A percentile compares a stretch with the other conserved stretches of the same genome.
phyloP scores from a whole-genome alignment of 208 protist species.

The Endotrypanum monterogeii region DNA sequence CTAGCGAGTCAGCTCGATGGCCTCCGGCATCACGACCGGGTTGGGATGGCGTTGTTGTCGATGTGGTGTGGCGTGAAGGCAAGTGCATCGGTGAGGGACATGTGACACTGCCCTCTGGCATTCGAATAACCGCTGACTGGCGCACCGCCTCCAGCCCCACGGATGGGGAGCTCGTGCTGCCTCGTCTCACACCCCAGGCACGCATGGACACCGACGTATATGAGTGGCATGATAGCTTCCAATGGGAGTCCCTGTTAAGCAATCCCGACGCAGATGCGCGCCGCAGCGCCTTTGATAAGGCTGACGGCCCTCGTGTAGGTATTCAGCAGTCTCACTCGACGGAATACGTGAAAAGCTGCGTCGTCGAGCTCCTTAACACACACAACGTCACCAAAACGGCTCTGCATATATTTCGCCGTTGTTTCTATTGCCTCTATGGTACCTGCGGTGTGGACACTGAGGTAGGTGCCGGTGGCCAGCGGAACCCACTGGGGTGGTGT shows the following conservation, averaged over 20 bases:
- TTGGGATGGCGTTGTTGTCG: constrained; percentile 52
- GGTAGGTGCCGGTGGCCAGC: constrained; percentile 47
- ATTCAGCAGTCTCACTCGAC: constrained; percentile 40
- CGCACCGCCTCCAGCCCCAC: constrained; percentile 38
- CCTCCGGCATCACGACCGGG: constrained; percentile 21
- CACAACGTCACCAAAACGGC: constrained; percentile 36
- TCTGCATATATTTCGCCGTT: constrained; percentile 77
- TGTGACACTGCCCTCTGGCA: constrained; percentile 59
- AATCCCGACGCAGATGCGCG: constrained; percentile 27
- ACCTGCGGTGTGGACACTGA: constrained; percentile 61
- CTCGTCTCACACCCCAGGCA: constrained; percentile 17
- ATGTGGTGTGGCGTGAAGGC: constrained; percentile 69
- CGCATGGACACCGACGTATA: constrained; percentile 25
- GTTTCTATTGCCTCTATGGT: constrained; percentile 86
- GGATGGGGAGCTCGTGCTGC: constrained; percentile 53
- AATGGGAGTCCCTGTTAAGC: constrained; percentile 78
- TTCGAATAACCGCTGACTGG: constrained; percentile 72
- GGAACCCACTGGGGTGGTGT: constrained; percentile 70
- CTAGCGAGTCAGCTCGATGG: constrained; percentile 10
- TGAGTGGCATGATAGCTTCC: constrained; percentile 71
- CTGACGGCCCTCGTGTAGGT: constrained; percentile 7
- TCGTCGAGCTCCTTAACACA: constrained; percentile 53
- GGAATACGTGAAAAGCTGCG: constrained; percentile 41
- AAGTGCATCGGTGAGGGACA: constrained; percentile 65
- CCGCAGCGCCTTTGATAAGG: constrained; percentile 5